A percentile compares a stretch with the other conserved stretches of the same genome.
Evolutionary conservation across 176 grass and related monocot species (phyloP).

Genomic region (Alopecurus myosuroides): DNA sequence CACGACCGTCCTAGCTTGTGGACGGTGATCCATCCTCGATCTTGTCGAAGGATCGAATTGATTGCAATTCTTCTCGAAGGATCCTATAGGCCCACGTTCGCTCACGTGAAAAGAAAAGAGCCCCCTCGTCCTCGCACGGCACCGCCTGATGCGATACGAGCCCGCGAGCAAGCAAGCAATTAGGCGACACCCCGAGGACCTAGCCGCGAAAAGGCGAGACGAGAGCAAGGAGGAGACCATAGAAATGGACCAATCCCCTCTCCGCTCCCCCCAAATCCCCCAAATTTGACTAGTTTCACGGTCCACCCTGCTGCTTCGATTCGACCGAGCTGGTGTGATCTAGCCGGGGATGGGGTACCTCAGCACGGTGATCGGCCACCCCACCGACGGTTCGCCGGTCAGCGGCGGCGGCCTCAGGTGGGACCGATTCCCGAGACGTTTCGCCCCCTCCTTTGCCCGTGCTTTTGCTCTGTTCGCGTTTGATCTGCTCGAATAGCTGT

Average conservation of each 20-base stretch:
- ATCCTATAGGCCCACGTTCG: neutral
- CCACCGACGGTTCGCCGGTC: slow-evolving; percentile 49
- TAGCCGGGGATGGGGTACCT: slow-evolving; percentile 39
- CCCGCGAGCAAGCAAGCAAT: neutral
- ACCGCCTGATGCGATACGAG: neutral
- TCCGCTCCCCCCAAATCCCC: slow-evolving; percentile 18
- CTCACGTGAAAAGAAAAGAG: slow-evolving; percentile 9
- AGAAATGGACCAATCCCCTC: slow-evolving; percentile 30
- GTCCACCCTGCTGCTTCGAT: neutral
- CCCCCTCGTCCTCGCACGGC: neutral
- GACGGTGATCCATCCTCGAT: slow-evolving; percentile 15
- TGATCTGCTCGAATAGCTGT: too few relatives aligned
- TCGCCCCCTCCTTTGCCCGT: neutral
- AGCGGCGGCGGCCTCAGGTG: slow-evolving; percentile 61
- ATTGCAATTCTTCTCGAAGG: too few relatives aligned
- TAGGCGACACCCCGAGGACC: neutral
- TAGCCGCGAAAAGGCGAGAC: neutral
- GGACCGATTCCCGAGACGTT: neutral
- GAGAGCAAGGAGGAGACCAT: neutral
- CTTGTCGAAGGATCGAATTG: slow-evolving; percentile 13
- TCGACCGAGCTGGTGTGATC: neutral
- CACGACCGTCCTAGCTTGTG: neutral
- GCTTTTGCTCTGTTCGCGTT: neutral
- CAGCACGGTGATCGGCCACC: slow-evolving; percentile 52
- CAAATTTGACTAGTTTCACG: neutral